A percentile compares a stretch with the other conserved stretches of the same genome.
Conservation (phyloP, 306 rosid species). For the Vachellia collinsii region DNA sequence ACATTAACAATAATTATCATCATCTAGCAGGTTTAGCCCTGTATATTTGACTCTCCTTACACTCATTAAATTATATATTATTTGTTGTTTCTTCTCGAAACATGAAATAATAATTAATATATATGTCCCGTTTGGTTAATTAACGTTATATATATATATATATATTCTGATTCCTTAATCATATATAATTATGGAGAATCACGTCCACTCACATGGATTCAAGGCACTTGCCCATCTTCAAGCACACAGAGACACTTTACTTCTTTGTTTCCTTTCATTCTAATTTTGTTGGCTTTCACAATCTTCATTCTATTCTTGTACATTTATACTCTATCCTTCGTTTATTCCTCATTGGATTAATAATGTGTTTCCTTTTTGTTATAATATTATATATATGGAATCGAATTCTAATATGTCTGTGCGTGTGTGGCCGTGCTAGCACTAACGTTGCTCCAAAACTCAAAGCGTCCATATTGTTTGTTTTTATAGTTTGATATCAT, state of each 20-base stretch:
- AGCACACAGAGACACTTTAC: background rate
- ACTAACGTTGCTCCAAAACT: background rate
- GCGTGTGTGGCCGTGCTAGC: background rate
- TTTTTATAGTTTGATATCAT: too few species aligned
- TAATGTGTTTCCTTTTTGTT: background rate
- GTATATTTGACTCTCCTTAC: background rate
- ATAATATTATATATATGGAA: background rate
- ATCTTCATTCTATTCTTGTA: background rate
- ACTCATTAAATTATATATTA: background rate
- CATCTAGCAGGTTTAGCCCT: background rate
- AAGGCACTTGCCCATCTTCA: background rate
- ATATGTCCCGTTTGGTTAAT: background rate
- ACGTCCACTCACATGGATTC: background rate
- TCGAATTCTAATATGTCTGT: background rate
- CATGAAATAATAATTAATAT: background rate
- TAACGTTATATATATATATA: background rate
- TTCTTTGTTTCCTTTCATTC: background rate
- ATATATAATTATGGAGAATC: background rate
- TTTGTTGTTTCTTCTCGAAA: background rate
- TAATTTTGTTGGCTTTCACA: background rate
- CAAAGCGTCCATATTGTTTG: background rate
- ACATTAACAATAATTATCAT: background rate
- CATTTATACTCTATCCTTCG: background rate
- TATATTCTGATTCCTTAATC: conserved; percentile 2
- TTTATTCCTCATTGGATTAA: background rate